A percentile compares a stretch with the other conserved stretches of the same genome.
These are phyloP conservation scores for Phaeomoniella chlamydospora DNA, from an alignment of 2,329 filamentous ascomycete species.

Conservation along the genomic window DNA sequence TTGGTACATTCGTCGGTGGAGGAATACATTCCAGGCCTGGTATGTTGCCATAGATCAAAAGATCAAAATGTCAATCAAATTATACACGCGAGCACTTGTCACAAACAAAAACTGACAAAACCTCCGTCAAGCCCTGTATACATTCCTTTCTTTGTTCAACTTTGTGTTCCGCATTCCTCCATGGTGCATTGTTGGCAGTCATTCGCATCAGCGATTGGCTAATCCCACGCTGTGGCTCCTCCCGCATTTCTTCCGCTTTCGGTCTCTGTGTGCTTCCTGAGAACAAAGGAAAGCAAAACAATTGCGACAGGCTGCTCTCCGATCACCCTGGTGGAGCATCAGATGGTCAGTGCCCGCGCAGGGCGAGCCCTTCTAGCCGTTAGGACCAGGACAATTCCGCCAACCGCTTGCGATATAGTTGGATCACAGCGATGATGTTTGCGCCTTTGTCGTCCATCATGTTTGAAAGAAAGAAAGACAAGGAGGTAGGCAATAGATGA, in stretches of 20 bases:
- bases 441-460: background rate
- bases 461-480: background rate
- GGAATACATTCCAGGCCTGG: background rate
- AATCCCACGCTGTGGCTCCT: background rate
- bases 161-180: background rate
- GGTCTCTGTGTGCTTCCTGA: too few species aligned
- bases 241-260: background rate
- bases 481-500: background rate
- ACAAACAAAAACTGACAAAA: background rate
- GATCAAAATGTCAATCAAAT: too few species aligned
- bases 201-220: background rate
- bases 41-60: background rate
- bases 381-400: background rate
- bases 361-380: too few species aligned
- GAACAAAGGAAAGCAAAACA: background rate
- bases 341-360: background rate
- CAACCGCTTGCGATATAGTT: background rate
- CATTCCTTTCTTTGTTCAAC: background rate
- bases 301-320: too few species aligned
- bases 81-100: too few species aligned
- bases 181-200: background rate
- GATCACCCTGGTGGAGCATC: too few species aligned
- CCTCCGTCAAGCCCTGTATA: background rate
- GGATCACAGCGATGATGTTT: background rate
- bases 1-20: too few species aligned